These are phyloP conservation scores for Rhinocladiella similis DNA, from an alignment of 2,329 filamentous ascomycete species.

Conservation along the genomic window DNA sequence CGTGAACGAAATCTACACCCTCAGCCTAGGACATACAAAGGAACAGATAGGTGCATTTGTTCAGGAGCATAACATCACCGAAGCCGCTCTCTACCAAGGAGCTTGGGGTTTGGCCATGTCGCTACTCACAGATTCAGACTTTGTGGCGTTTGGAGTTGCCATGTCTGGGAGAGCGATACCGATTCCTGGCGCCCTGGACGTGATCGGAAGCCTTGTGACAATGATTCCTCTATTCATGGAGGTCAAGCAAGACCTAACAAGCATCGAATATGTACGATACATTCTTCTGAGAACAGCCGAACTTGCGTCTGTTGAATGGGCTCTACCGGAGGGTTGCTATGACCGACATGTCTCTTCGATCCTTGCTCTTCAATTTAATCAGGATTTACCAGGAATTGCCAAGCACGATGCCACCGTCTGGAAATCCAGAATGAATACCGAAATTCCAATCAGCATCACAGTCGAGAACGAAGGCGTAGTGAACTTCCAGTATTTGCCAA, in stretches of 20 bases:
- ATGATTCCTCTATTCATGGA: slow-evolving; percentile 31
- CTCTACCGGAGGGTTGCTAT: slow-evolving; percentile 21
- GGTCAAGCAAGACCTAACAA: slow-evolving; percentile 15
- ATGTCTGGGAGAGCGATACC: slow-evolving; percentile 39
- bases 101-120: slow-evolving; percentile 41
- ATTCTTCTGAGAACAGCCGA: slow-evolving; percentile 5
- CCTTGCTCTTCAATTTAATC: slow-evolving; percentile 2
- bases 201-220: slow-evolving; percentile 40
- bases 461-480: too few species aligned
- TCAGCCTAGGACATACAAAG: not conserved
- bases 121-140: slow-evolving; percentile 33
- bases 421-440: too few species aligned
- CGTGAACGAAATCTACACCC: not conserved
- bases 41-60: not conserved
- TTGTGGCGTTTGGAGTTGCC: slow-evolving; percentile 38
- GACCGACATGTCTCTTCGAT: slow-evolving; percentile 6
- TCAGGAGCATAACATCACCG: slow-evolving; percentile 14
- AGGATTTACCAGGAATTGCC: not conserved
- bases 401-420: too few species aligned
- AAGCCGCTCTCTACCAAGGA: slow-evolving; percentile 29
- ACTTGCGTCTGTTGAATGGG: slow-evolving; percentile 20
- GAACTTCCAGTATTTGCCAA: too few species aligned
- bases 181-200: slow-evolving; percentile 30
- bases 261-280: slow-evolving; percentile 17
- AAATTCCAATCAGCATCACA: too few species aligned